Conservation (phyloP, 371 early-diverging fungal species). For the Scutellospora calospora region DNA sequence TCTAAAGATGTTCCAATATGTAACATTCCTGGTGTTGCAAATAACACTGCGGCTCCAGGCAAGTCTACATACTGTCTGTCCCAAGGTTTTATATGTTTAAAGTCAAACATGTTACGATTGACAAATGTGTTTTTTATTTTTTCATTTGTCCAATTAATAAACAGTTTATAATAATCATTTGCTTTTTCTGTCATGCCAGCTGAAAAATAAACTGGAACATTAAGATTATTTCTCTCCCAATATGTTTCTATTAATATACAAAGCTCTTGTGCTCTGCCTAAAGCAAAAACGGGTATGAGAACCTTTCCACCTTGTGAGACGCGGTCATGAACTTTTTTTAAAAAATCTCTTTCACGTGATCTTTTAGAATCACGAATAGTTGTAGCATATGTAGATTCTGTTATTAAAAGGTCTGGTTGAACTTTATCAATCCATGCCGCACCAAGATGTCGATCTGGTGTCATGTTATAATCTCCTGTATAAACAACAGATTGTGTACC, state of each 20-base stretch:
- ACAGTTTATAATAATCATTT: conserved; percentile 93
- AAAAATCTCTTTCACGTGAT: conserved; percentile 91
- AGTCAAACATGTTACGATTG: conserved; percentile 93
- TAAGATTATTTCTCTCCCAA: conserved; percentile 93
- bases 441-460: conserved; percentile 95
- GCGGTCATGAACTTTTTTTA: conserved; percentile 91
- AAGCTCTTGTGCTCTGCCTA: conserved; percentile 97
- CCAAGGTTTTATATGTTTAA: conserved; percentile 91
- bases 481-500: conserved; percentile 90
- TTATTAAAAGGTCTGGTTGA: conserved; percentile 91
- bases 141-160: conserved; percentile 96
- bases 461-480: conserved; percentile 99
- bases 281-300: conserved; percentile 95
- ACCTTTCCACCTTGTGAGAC: conserved; percentile 92
- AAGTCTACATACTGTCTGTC: conserved; percentile 71
- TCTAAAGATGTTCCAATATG: conserved; percentile 85
- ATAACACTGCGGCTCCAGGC: conserved; percentile 92
- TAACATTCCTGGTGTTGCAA: conserved; percentile 97
- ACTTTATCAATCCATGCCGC: conserved; percentile 94
- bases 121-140: conserved; percentile 89
- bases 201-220: conserved; percentile 92
- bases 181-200: conserved; percentile 95
- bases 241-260: conserved; percentile 94
- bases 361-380: conserved; percentile 94
- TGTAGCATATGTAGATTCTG: conserved; percentile 97